Evolutionary conservation across 2,329 filamentous ascomycete species (phyloP).

Genomic region (Coniochaeta sp.): DNA sequence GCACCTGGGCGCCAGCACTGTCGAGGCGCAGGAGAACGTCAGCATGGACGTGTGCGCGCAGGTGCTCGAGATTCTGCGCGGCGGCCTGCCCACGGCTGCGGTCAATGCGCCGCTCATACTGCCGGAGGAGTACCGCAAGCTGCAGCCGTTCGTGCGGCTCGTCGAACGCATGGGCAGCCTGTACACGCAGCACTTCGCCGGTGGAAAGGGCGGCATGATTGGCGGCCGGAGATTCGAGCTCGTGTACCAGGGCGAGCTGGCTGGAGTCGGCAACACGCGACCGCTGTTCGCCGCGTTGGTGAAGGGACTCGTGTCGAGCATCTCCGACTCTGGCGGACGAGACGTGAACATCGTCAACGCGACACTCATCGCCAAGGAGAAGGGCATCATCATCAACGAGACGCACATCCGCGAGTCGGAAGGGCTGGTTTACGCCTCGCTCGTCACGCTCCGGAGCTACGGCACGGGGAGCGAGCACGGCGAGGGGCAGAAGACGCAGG

Average conservation of each 20-base stretch:
- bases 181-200: conserved; percentile 68
- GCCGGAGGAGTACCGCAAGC: conserved; percentile 69
- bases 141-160: conserved; percentile 69
- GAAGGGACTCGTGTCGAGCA: conserved; percentile 64
- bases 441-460: conserved; percentile 56
- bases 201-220: conserved; percentile 31
- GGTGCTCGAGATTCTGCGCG: conserved; percentile 64
- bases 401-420: conserved; percentile 55
- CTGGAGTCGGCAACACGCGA: conserved; percentile 64
- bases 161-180: conserved; percentile 73
- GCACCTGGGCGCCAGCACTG: conserved; percentile 71
- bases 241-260: conserved; percentile 68
- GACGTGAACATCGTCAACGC: conserved; percentile 83
- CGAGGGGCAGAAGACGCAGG: conserved; percentile 23
- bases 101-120: conserved; percentile 78
- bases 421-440: conserved; percentile 58
- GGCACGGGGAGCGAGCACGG: conserved; percentile 10
- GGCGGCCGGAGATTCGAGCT: conserved; percentile 67
- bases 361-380: conserved; percentile 64
- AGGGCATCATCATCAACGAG: conserved; percentile 72
- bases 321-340: conserved; percentile 56
- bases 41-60: conserved; percentile 77
- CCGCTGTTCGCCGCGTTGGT: conserved; percentile 73
- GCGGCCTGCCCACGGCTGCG: conserved; percentile 65
- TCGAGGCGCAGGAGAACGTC: conserved; percentile 79